Conservation (phyloP, 345 rosid species). For the Turnera subulata region DNA sequence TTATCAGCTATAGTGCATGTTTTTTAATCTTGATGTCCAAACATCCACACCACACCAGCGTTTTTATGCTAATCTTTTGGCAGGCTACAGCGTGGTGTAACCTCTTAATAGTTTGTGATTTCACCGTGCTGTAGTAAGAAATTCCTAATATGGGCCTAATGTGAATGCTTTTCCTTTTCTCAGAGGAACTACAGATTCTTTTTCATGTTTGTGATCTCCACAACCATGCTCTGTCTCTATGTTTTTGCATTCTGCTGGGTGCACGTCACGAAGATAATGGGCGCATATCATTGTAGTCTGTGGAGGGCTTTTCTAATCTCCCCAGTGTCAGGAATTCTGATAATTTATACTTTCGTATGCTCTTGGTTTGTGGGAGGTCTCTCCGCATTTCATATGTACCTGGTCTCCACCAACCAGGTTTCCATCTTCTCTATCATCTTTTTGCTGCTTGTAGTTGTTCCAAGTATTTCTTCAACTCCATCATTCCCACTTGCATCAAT, state of each 20-base stretch:
- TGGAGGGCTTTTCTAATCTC: constrained; percentile 68
- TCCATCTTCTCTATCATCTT: constrained; percentile 4
- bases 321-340: constrained; percentile 70
- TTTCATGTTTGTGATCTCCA: constrained; percentile 90
- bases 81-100: constrained; percentile 1
- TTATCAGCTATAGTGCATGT: too few species aligned
- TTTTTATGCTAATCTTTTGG: not conserved
- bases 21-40: too few species aligned
- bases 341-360: constrained; percentile 60
- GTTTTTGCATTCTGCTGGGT: constrained; percentile 79
- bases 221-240: constrained; percentile 75
- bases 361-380: constrained; percentile 96
- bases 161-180: constrained; percentile 20
- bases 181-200: constrained; percentile 96
- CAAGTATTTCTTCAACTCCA: not conserved
- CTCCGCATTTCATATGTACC: constrained; percentile 77
- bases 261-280: constrained; percentile 61
- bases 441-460: not conserved
- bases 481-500: not conserved
- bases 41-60: too few species aligned
- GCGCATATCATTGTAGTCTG: constrained; percentile 34
- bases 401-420: constrained; percentile 81
- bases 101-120: constrained; percentile 4
- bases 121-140: constrained; percentile 1
- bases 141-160: constrained; percentile 11